Conservation (phyloP, 1,284 basidiomycete genomes). For the Phenoliferia sp. region DNA sequence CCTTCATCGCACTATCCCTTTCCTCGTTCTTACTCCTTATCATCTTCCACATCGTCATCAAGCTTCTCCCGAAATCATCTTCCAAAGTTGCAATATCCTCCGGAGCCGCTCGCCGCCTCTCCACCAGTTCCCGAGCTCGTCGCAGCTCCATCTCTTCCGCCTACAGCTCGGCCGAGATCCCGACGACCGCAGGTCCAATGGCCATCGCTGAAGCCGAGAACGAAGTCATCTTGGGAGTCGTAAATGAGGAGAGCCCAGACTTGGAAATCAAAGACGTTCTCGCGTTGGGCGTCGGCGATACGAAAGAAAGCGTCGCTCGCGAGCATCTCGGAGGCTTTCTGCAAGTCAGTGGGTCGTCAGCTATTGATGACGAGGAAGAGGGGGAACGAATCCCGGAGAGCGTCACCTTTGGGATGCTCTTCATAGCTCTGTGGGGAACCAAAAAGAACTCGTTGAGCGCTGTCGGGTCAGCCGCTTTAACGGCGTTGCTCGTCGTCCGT, state of each 20-base stretch:
- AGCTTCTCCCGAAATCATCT: slow-evolving; percentile 32
- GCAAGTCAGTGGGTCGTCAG: neutral
- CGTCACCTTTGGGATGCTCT: neutral
- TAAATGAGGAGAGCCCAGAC: slow-evolving; percentile 22
- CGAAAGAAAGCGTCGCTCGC: neutral
- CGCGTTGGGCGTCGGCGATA: slow-evolving; percentile 13
- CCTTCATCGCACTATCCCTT: slow-evolving; percentile 36
- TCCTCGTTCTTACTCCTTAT: slow-evolving; percentile 28
- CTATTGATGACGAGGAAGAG: slow-evolving; percentile 11
- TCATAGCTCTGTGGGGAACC: slow-evolving; percentile 14
- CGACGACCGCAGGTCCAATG: slow-evolving; percentile 6
- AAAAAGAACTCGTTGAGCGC: slow-evolving; percentile 20
- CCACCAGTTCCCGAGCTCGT: slow-evolving; percentile 10
- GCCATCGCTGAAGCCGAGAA: slow-evolving; percentile 29
- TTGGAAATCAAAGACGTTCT: neutral
- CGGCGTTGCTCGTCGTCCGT: neutral
- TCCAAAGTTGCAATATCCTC: slow-evolving; percentile 22
- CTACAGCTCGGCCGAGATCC: slow-evolving; percentile 9
- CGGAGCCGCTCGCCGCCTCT: slow-evolving; percentile 6
- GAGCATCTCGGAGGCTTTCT: neutral
- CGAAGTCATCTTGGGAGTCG: slow-evolving; percentile 24
- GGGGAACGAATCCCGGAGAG: slow-evolving; percentile 5
- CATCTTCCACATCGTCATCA: slow-evolving; percentile 25
- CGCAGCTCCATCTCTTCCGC: neutral
- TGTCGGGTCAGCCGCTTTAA: neutral